Evolutionary conservation across 164 flowering plant genomes (phyloP), one percentile per base, ranked within the genome.

Genomic region (Tetracentron sinense): DNA sequence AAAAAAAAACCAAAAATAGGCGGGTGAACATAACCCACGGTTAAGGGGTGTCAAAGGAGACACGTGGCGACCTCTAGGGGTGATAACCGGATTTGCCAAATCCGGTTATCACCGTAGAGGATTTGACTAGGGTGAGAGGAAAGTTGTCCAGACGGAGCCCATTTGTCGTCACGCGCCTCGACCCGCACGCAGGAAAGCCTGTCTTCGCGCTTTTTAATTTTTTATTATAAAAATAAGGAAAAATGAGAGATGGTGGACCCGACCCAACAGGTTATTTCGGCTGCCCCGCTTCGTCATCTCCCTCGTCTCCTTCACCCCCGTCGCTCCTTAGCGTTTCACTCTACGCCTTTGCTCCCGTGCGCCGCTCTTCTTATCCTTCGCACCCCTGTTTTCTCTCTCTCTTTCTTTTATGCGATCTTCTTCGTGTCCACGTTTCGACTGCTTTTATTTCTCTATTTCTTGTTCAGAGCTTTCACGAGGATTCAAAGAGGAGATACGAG

Each of bases 161-260:
- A 60, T 76, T 85, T 81, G 87, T 77, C 85, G 83, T 71, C 77
- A 79, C 89, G 86, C 71, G 85, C 76, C 77, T 61, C 74, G 84
- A 87, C 88, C 81, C 78, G 81, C 88, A 85, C 89, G 86, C 89
- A 76, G 81, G 82, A 67, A 30, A 74, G 66, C 61, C n/a, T n/a
- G n/a, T n/a, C n/a, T n/a, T n/a, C n/a, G n/a, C n/a, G n/a, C n/a
- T n/a, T n/a, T n/a, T n/a, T n/a, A n/a, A n/a, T n/a, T n/a, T n/a
- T n/a, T n/a, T n/a, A n/a, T n/a, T n/a, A n/a, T n/a, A n/a, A n/a
- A n/a, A n/a, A n/a, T n/a, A n/a, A n/a, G n/a, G n/a, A 51, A 23
- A 6, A 48, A 26, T 63, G n/a, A 54, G 4, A 27, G 20, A 29
- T 10, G 26, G 77, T 70, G 70, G 85, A 78, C 1, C 80, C 86